Conservation (phyloP, 805 yeast species). For the Candida patagonica region DNA sequence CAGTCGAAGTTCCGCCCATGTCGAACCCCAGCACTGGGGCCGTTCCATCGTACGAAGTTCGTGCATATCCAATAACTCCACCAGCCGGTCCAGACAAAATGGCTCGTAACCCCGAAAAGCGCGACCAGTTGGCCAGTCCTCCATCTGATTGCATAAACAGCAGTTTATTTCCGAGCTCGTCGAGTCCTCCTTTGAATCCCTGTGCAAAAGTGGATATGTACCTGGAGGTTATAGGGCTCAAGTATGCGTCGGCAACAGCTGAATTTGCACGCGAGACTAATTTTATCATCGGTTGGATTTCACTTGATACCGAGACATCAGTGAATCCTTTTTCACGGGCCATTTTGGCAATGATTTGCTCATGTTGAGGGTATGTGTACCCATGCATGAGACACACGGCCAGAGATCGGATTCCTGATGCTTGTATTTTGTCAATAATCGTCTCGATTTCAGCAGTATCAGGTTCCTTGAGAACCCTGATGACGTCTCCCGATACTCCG, state of each 20-base stretch:
- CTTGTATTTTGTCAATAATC: conserved; percentile 37
- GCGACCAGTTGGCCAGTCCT: conserved; percentile 76
- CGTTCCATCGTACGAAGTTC: conserved; percentile 52
- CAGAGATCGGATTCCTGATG: conserved; percentile 53
- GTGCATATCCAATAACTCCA: conserved; percentile 89
- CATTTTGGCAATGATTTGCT: conserved; percentile 44
- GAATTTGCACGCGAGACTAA: conserved; percentile 68
- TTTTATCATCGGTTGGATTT: conserved; percentile 72
- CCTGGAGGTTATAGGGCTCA: conserved; percentile 67
- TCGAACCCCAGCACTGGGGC: conserved; percentile 70
- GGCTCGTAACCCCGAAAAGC: conserved; percentile 81
- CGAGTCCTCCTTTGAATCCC: conserved; percentile 49
- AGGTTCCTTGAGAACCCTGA: conserved; percentile 47
- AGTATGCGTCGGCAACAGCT: conserved; percentile 71
- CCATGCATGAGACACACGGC: conserved; percentile 69
- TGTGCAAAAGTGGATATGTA: conserved; percentile 52
- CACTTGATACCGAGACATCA: conserved; percentile 58
- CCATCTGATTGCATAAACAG: conserved; percentile 94
- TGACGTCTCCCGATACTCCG: conserved; percentile 63
- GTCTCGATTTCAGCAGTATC: conserved; percentile 35
- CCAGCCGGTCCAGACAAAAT: conserved; percentile 96
- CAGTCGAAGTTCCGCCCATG: conserved; percentile 90
- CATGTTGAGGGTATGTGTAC: conserved; percentile 66
- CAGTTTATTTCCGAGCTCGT: conserved; percentile 28
- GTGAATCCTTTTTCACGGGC: conserved; percentile 60